Evolutionary conservation across 352 stramenopile genomes (phyloP).

Genomic region (Peronospora tabacina): DNA sequence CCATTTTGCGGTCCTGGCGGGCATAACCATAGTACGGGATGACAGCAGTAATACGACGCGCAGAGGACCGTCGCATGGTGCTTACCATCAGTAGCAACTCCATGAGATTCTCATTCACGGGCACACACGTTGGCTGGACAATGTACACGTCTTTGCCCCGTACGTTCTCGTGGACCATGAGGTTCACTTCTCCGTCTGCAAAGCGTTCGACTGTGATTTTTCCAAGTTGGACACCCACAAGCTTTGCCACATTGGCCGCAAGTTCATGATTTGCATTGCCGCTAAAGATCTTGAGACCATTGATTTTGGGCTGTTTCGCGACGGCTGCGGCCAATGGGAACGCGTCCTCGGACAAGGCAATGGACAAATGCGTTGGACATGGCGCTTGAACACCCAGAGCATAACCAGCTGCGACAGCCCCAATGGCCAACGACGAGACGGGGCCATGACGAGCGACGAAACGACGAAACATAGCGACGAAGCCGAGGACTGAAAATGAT

Average conservation of each 20-base stretch:
- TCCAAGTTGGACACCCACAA: slow-evolving; percentile 95
- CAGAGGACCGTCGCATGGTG: slow-evolving; percentile 95
- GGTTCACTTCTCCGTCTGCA: slow-evolving; percentile 98
- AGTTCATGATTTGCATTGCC: slow-evolving; percentile 97
- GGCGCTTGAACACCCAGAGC: slow-evolving; percentile 31
- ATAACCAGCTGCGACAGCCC: slow-evolving; percentile 37
- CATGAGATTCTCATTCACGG: slow-evolving; percentile 99
- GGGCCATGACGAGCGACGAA: slow-evolving; percentile 46
- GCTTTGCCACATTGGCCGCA: slow-evolving; percentile 93
- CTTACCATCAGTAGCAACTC: slow-evolving; percentile 97
- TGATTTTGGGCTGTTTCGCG: slow-evolving; percentile 85
- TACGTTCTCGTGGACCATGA: slow-evolving; percentile 99
- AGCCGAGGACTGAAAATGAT: slow-evolving; percentile 13
- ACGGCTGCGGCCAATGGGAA: slow-evolving; percentile 51
- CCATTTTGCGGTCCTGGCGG: slow-evolving; percentile 88
- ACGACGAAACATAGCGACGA: slow-evolving; percentile 55
- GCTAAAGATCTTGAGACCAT: slow-evolving; percentile 95
- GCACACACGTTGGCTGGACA: slow-evolving; percentile 97
- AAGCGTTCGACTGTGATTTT: slow-evolving; percentile 98
- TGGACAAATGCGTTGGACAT: slow-evolving; percentile 20
- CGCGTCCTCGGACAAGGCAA: slow-evolving; percentile 38
- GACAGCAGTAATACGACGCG: slow-evolving; percentile 97
- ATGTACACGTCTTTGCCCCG: slow-evolving; percentile 99
- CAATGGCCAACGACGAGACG: slow-evolving; percentile 43
- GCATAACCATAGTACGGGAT: slow-evolving; percentile 94